Percentiles rank a stretch among this genome's conserved stretches.
Conservation (phyloP, 768 basidiomycete species). For the Amanita thiersii region DNA sequence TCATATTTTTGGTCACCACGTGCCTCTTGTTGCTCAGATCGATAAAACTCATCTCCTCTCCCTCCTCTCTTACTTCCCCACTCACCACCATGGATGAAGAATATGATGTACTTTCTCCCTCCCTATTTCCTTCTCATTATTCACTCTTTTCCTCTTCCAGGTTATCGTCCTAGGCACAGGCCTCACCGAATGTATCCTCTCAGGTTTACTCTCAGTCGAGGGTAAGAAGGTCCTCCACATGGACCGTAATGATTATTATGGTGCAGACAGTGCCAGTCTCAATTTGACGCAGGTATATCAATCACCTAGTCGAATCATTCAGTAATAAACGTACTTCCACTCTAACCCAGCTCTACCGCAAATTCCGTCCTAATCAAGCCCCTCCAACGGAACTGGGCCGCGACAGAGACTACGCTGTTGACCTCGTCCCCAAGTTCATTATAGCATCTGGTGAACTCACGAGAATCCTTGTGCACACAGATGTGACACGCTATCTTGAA, state of each 20-base stretch:
- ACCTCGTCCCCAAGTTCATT: conserved; percentile 99
- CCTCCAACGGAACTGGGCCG: conserved; percentile 85
- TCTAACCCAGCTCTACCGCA: conserved; percentile 78
- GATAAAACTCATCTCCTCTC: conserved; percentile 4
- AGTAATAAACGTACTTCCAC: conserved; percentile 10
- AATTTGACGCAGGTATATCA: conserved; percentile 88
- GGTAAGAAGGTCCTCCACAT: conserved; percentile 99
- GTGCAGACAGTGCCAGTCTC: conserved; percentile 93
- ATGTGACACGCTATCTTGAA: conserved; percentile 96
- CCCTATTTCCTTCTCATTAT: conserved; percentile 6
- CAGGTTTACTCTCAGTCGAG: conserved; percentile 96
- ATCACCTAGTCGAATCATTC: conserved; percentile 3
- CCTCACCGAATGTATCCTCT: conserved; percentile 96
- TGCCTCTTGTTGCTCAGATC: conserved; percentile 3
- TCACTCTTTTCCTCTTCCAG: conserved; percentile 27
- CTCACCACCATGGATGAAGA: conserved; percentile 88
- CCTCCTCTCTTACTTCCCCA: not conserved
- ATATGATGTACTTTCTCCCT: conserved; percentile 67
- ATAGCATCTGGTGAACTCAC: conserved; percentile 97
- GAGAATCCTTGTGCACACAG: conserved; percentile 96
- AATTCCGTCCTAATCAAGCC: conserved; percentile 75
- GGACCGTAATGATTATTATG: conserved; percentile 98
- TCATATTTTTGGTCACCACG: too few relatives aligned
- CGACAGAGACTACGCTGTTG: conserved; percentile 96
- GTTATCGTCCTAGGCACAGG: conserved; percentile 94